These are phyloP conservation scores for Erodium texanum DNA, from an alignment of 441 rosid genomes.

Conservation along the genomic window DNA sequence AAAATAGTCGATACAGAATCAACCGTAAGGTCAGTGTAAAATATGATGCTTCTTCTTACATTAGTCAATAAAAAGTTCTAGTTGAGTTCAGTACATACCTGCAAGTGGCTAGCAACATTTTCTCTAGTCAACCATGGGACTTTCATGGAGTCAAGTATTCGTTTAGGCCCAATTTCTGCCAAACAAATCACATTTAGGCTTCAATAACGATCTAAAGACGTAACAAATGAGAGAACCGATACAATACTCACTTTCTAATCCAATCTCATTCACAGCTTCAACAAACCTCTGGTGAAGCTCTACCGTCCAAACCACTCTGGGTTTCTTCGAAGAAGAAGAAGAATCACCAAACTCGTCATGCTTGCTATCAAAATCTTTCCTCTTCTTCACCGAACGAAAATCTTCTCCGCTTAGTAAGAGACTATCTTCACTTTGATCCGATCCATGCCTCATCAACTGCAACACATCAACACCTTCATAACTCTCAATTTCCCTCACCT, in stretches of 20 bases:
- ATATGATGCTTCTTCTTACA: no score
- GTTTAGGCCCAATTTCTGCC: slow-evolving; percentile 79
- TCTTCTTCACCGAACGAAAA: slow-evolving; percentile 29
- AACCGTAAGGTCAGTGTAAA: no score
- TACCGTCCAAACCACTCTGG: slow-evolving; percentile 58
- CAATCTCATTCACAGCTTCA: slow-evolving; percentile 55
- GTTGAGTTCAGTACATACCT: no score
- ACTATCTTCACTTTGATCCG: slow-evolving; percentile 38
- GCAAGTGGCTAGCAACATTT: slow-evolving; percentile 70
- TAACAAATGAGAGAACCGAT: slow-evolving; percentile 12
- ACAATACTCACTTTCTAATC: slow-evolving; percentile 54
- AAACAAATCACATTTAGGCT: slow-evolving; percentile 25
- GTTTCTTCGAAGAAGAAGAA: slow-evolving; percentile 46
- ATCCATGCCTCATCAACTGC: slow-evolving; percentile 32
- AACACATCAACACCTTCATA: slow-evolving; percentile 31
- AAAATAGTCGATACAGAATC: no score
- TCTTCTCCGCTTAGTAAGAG: slow-evolving; percentile 40
- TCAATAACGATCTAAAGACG: no score
- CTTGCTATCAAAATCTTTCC: slow-evolving; percentile 45
- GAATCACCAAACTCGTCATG: slow-evolving; percentile 44
- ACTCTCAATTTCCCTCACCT: slow-evolving; percentile 41
- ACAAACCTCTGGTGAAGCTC: slow-evolving; percentile 67
- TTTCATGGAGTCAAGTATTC: slow-evolving; percentile 67
- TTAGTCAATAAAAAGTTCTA: no score
- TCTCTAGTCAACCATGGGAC: slow-evolving; percentile 70